Percentiles rank a stretch among this genome's conserved stretches.
Conservation (phyloP, 345 rosid genomes). For the Salix purpurea region DNA sequence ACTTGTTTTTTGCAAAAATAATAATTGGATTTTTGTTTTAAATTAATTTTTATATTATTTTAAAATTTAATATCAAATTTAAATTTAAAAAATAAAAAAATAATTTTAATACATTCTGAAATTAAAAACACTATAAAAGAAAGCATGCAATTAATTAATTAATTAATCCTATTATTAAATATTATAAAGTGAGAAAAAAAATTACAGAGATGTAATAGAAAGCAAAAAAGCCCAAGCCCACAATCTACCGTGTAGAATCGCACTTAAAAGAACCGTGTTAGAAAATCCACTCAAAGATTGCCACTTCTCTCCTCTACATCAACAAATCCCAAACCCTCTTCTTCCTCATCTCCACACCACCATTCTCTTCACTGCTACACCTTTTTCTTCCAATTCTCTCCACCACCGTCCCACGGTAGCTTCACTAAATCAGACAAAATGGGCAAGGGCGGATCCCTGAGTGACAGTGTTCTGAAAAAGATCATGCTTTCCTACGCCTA, state of each 20-base stretch:
- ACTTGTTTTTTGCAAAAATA: no score
- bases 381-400: not conserved
- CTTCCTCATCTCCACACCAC: not conserved
- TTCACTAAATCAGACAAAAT: slow-evolving; percentile 21
- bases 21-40: no score
- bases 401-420: not conserved
- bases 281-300: not conserved
- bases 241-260: not conserved
- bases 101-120: no score
- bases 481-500: slow-evolving; percentile 90
- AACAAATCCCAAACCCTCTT: not conserved
- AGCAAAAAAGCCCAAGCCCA: not conserved
- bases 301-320: not conserved
- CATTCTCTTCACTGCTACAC: not conserved
- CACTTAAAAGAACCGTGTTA: not conserved
- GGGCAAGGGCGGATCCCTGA: slow-evolving; percentile 87
- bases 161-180: not conserved
- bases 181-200: not conserved
- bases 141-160: no score
- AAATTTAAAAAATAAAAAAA: no score
- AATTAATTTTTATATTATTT: no score
- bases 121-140: no score
- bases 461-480: slow-evolving; percentile 82
- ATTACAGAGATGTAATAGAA: not conserved
- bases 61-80: no score